A percentile compares a stretch with the other conserved stretches of the same genome.
phyloP scores from a whole-genome alignment of 257 asterid genomes.

The Nicotiana sylvestris region DNA sequence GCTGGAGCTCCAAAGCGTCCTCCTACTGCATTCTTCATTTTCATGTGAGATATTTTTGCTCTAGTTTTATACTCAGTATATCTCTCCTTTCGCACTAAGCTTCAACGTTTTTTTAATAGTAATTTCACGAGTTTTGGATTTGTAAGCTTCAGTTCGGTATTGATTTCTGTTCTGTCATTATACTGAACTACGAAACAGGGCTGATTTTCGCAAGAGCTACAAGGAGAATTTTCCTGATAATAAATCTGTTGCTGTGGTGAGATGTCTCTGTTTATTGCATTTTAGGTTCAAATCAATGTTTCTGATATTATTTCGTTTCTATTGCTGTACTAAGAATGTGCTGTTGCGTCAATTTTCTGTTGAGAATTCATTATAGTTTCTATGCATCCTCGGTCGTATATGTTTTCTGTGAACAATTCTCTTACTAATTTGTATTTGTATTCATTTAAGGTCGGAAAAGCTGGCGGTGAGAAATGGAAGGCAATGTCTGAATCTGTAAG shows the following conservation, averaged over 20 bases:
- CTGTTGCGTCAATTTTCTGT: background rate
- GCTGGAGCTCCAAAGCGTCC: slow-evolving; percentile 32
- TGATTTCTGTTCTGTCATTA: background rate
- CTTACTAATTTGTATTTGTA: background rate
- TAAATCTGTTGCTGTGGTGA: slow-evolving; percentile 20
- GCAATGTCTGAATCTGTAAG: slow-evolving; percentile 23
- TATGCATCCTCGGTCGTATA: background rate
- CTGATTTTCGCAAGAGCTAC: slow-evolving; percentile 23
- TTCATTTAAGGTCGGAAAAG: slow-evolving; percentile 17
- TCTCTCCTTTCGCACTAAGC: background rate
- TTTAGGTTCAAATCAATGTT: background rate
- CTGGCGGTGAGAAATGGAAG: slow-evolving; percentile 29
- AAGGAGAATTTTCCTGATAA: slow-evolving; percentile 31
- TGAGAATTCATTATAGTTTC: too few relatives aligned
- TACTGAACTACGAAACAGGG: slow-evolving; percentile 7
- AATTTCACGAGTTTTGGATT: background rate
- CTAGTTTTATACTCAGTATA: background rate
- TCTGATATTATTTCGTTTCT: background rate
- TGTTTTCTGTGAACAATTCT: background rate
- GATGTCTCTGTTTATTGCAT: background rate
- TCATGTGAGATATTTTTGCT: slow-evolving; percentile 12
- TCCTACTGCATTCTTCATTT: slow-evolving; percentile 21
- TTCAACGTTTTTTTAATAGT: background rate
- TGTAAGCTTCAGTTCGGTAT: background rate
- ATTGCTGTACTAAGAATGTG: background rate